phyloP scores from a whole-genome alignment of 768 basidiomycete species.

The Amanita phalloides region DNA sequence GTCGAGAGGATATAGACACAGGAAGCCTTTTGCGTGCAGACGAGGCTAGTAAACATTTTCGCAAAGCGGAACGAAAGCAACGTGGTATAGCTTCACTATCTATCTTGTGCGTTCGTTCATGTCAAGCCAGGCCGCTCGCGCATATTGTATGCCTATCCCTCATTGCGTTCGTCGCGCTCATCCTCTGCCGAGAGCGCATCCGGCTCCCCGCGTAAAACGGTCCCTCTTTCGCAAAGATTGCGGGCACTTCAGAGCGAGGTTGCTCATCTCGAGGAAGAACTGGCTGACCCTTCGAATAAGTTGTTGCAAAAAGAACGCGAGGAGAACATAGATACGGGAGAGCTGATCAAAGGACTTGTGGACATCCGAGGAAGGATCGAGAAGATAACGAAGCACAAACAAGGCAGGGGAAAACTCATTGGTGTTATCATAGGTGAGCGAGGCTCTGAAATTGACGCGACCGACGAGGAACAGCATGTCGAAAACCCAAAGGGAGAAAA shows the following conservation, averaged over 20 bases:
- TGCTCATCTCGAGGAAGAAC: slow-evolving; percentile 65
- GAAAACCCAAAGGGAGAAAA: slow-evolving; percentile 15
- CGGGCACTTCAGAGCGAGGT: slow-evolving; percentile 70
- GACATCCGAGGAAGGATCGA: slow-evolving; percentile 63
- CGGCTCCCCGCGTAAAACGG: slow-evolving; percentile 18
- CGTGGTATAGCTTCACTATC: slow-evolving; percentile 26
- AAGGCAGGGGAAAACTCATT: slow-evolving; percentile 56
- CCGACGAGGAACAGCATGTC: slow-evolving; percentile 7
- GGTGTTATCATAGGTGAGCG: slow-evolving; percentile 39
- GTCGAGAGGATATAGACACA: slow-evolving; percentile 60
- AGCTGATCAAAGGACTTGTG: slow-evolving; percentile 67
- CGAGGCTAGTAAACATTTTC: slow-evolving; percentile 62
- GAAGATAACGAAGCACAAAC: slow-evolving; percentile 51
- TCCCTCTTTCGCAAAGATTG: slow-evolving; percentile 49
- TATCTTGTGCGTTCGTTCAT: not conserved
- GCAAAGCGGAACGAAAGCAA: slow-evolving; percentile 53
- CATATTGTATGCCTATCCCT: slow-evolving; percentile 59
- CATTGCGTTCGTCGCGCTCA: slow-evolving; percentile 42
- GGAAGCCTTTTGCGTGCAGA: slow-evolving; percentile 52
- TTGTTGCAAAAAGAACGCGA: slow-evolving; percentile 48
- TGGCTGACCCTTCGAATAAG: slow-evolving; percentile 75
- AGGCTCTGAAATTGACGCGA: slow-evolving; percentile 6
- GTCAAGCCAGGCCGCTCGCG: slow-evolving; percentile 33
- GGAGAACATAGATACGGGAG: slow-evolving; percentile 57
- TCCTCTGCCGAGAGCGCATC: slow-evolving; percentile 26